phyloP scores from a whole-genome alignment of 2,329 filamentous ascomycete species.

The Calycina herbarum region DNA sequence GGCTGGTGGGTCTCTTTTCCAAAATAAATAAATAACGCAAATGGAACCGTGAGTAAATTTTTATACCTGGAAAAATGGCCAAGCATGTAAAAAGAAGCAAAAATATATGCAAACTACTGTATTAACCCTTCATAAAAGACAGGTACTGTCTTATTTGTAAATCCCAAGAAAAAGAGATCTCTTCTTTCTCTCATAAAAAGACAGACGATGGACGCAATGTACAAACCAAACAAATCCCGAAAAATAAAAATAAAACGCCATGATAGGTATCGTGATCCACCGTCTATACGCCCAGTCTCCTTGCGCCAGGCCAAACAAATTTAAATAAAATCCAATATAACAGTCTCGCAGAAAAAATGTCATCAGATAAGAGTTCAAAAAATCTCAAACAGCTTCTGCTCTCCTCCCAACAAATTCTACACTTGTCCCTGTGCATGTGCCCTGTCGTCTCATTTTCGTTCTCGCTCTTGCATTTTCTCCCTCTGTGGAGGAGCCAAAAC shows the following conservation, averaged over 20 bases:
- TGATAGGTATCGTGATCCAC: constrained; percentile 20
- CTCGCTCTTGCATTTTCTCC: constrained; percentile 30
- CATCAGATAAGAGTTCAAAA: constrained; percentile 12
- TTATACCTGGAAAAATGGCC: too few relatives aligned
- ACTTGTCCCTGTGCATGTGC: constrained; percentile 20
- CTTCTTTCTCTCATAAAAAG: too few relatives aligned
- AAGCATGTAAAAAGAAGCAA: not conserved
- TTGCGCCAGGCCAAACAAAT: constrained; percentile 19
- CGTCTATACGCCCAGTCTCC: constrained; percentile 32
- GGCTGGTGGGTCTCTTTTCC: not conserved
- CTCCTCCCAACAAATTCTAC: constrained; percentile 32
- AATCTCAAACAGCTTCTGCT: constrained; percentile 33
- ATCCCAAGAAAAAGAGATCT: not conserved
- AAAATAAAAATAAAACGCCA: not conserved
- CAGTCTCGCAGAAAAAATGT: constrained; percentile 13
- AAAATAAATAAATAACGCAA: not conserved
- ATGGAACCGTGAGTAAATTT: not conserved
- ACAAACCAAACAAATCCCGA: not conserved
- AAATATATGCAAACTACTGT: not conserved
- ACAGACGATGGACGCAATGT: not conserved
- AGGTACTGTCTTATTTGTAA: not conserved
- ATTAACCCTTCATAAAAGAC: not conserved
- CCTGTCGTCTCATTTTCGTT: constrained; percentile 31
- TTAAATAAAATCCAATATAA: constrained; percentile 15
- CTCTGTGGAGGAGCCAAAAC: constrained; percentile 44